Base-by-base conservation (phyloP, 2,329 filamentous ascomycete genomes). In the Apiospora kogelbergensis region DNA sequence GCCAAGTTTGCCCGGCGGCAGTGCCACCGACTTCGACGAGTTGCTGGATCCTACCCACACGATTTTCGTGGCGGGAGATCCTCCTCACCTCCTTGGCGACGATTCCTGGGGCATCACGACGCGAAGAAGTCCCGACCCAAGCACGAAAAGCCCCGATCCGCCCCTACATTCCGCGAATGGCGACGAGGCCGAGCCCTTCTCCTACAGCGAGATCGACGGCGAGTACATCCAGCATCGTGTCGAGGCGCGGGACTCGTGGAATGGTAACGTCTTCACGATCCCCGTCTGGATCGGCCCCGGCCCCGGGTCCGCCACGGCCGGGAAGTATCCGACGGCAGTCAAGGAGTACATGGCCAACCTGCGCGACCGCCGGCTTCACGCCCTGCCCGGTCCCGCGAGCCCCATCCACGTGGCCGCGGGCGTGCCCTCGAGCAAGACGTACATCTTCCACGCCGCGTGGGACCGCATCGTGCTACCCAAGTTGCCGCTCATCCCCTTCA, bases 401-500 rank as follows among this genome's bases (percentile, higher is more conserved):
- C 84, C 86, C 15, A 77, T 79, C 24, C 87, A 89, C 67, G 77
- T 86, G 20, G 77, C 74, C 2, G 84, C 85, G 0, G 87, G 87
- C 1, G 85, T 84, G 5, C 86, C 86, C 30, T 60, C 53, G 26
- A 64, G 75, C 0, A 77, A 80, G 0, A 77, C 80, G 0, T 82
- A 81, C 68, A 75, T 89, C 46, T 89, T 84, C 72, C 79, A 83
- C 37, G 81, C 80, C 1, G 86, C 87, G 0, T 89, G 87, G 87
- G 81, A 83, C 69, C 80, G 80, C 6, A 84, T 86, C 67, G 70
- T 86, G 3, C 77, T 82, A 70, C 82, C 83, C 1, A 72, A 67
- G 24, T 68, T 67, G 17, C 69, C 74, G 17, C 33, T 37, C 24
- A 70, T 68, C 20, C 70, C 74, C 5, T 41, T 30, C 68, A 69